Base-by-base conservation (phyloP, 1,139 yeast genomes). In the Kodamaea alishanica region DNA sequence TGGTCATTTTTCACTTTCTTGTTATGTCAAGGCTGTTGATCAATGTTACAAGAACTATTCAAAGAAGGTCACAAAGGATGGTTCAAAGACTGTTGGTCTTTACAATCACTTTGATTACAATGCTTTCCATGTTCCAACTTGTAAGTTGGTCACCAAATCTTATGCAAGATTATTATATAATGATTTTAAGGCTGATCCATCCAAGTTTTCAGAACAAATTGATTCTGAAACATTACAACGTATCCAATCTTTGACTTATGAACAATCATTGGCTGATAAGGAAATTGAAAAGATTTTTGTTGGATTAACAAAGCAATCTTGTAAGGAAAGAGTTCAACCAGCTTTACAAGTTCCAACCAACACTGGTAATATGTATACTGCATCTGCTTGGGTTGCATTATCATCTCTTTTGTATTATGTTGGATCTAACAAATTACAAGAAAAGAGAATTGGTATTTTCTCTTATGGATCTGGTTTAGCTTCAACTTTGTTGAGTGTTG, bases 401-500 rank as follows among this genome's bases (percentile, higher is more conserved):
- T 77, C 92, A 27, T 90, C 98, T 10, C 70, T 88, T 48, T 72
- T 94, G 54, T 80, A 77, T 60, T 84, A 72, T 58, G 86, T 83
- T 48, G 92, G 89, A 33, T 73, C 78, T 40, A 94, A 82, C 37
- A 69, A 76, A 39, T 76, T 90, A 53, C 87, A 81, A 62, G 78
- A 77, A 55, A 88, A 90, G 75, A 82, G 97, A 65, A 73, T 94
- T 56, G 95, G 96, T 55, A 63, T 90, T 52, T 94, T 90, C 73
- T 92, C 98, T 23, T 94, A 94, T 66, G 99, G 99, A 50, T 92
- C 98, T 24, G 99, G 99, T 56, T 78, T 92, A 49, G 98, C 99
- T 36, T 78, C 98, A 22, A 81, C 96, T 34, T 73, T 94, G 66
- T 85, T 80, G 69, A 84, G 96, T 27, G 79, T 81, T 49, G 78